Evolutionary conservation across 192 early-diverging fungal species (phyloP), one percentile per base, ranked within the genome.

Genomic region (Coemansia sp.): DNA sequence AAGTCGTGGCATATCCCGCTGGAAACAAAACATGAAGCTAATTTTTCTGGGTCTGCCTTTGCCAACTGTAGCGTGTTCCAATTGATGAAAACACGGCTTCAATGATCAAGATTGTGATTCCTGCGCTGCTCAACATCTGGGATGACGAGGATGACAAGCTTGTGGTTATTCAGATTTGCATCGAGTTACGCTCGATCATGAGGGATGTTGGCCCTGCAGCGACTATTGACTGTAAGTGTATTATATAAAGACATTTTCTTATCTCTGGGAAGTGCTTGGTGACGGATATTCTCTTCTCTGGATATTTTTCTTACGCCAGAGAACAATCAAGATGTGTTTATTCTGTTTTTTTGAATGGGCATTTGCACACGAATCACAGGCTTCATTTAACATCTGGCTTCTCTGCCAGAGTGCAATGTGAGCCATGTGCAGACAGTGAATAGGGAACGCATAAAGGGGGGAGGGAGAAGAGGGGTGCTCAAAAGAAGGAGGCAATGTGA

Each of bases 91-190:
- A 93, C 72, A 92, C 95, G 42, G 76, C 75, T 9, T 79, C 81
- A 60, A 85, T 95, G 78, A 88, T 87, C 60, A 84, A 77, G 64
- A 66, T 90, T 48, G 85, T 90, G 7, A 86, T 95, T 52, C 91
- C 91, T 4, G 85, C 87, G 23, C 82, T 95, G 59, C 69, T 94
- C 50, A 41, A 68, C 19, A 84, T 94, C 72, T 89, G 93, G 88
- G 81, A 85, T 19, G 90, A 93, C 1, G 95, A 96, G 72, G 92
- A 93, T 65, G 90, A 94, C 65, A 91, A 88, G 85, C 70, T 78
- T 74, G 92, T 96, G 32, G 92, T 93, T 64, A 86, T 90, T 42
- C 92, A 94, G 64, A 79, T 92, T 37, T 91, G 91, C 77, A 85
- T 85, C 60, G 91, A 93, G 75, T 74, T 94, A 44, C 81, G 86